Base-by-base conservation (phyloP, 352 stramenopile species). In the Phytopythium litorale region DNA sequence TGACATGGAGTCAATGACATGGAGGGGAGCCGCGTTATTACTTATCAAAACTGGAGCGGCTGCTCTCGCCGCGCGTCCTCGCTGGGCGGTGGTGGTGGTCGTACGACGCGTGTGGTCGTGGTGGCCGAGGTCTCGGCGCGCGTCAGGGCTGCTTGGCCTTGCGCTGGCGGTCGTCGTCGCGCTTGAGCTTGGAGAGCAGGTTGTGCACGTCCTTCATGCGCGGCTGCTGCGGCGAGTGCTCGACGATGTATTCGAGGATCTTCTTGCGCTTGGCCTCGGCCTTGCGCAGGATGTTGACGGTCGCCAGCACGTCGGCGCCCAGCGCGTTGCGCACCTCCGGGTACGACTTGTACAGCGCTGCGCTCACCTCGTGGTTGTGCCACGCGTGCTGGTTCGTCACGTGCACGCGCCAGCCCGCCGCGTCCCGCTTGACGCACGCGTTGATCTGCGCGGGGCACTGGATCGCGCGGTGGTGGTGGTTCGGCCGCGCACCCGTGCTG, bases 131-230 rank as follows among this genome's bases (percentile, higher is more conserved):
- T 25, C 25, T 15, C 42, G 50, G 8, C 11, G 9, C 0, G 9
- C n/a, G 38, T n/a, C 15, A 45, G 11, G 7, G 19, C 15, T n/a
- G 40, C 19, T 25, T 30, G n/a, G 4, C 21, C 54, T 60, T 52
- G 33, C 19, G 33, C n/a, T 58, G 35, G 23, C 38, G 21, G n/a
- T 63, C 33, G n/a, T 68, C 63, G 37, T 60, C 42, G 33, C 57
- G 56, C 52, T 64, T 64, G 23, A 73, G 50, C 38, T 70, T 69
- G 16, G 67, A 73, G 37, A 73, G 50, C 32, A 78, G 56, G 52
- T 75, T 78, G 65, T 76, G 68, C 42, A 76, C 62, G 57, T 78
- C 71, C 59, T 75, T 75, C 71, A 75, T 78, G 54, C 57, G 57
- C 30, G 65, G 62, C 40, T 71, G 52, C n/a, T 66, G 52, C 33